phyloP scores from a whole-genome alignment of 371 early-diverging fungal species.

The Conidiobolus coronatus region DNA sequence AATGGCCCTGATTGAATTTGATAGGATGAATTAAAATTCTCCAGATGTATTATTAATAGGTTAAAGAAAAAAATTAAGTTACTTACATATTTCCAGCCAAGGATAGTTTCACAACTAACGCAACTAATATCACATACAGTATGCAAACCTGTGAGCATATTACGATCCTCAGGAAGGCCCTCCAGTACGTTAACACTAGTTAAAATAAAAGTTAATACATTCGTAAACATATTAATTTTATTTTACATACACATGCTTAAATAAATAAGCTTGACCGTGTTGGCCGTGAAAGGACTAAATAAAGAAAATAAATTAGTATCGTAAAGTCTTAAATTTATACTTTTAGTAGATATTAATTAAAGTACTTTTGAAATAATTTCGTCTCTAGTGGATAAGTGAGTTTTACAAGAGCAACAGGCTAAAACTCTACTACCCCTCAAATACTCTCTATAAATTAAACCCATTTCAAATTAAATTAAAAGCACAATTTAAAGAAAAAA shows the following conservation, averaged over 20 bases:
- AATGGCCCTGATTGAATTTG: not conserved
- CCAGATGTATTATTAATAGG: too few relatives aligned
- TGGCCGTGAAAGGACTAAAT: slow-evolving; percentile 38
- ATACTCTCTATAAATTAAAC: slow-evolving; percentile 25
- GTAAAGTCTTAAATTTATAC: too few relatives aligned
- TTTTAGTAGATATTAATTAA: not conserved
- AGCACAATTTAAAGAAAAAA: not conserved
- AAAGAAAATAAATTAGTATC: not conserved
- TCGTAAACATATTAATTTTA: slow-evolving; percentile 12
- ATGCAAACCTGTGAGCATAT: slow-evolving; percentile 58
- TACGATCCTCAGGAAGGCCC: slow-evolving; percentile 25
- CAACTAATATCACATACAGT: slow-evolving; percentile 53
- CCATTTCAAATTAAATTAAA: slow-evolving; percentile 13
- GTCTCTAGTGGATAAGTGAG: slow-evolving; percentile 38
- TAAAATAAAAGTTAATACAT: not conserved
- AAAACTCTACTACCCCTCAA: slow-evolving; percentile 25
- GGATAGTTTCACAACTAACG: slow-evolving; percentile 24
- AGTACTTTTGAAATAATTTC: slow-evolving; percentile 37
- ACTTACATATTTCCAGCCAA: slow-evolving; percentile 63
- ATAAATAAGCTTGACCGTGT: slow-evolving; percentile 48
- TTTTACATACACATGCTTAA: slow-evolving; percentile 35
- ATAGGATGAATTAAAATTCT: too few relatives aligned
- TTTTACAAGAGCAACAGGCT: slow-evolving; percentile 40
- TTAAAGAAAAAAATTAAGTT: not conserved
- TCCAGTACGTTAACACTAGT: slow-evolving; percentile 8